phyloP scores from a whole-genome alignment of 73 alveolate species.

The Symbiodinium natans region DNA sequence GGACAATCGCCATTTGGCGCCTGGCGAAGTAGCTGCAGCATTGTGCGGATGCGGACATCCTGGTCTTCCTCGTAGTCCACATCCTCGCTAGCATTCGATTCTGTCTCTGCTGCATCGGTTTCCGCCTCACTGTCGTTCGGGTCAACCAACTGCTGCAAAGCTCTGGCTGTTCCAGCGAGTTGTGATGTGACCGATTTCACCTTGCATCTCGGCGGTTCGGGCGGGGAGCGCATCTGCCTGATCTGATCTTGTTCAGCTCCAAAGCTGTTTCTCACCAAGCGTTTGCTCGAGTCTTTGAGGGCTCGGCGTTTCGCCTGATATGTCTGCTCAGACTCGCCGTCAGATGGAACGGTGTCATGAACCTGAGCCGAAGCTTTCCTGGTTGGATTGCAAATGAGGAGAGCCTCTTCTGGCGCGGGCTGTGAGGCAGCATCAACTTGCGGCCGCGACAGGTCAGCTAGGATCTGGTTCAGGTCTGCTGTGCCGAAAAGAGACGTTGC shows the following conservation, averaged over 20 bases:
- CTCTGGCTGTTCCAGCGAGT: background rate
- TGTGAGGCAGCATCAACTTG: background rate
- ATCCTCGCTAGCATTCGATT: background rate
- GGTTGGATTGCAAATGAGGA: background rate
- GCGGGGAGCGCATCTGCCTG: conserved; percentile 3
- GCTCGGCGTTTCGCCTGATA: conserved; percentile 16
- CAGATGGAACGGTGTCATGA: conserved; percentile 3
- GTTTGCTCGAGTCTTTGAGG: conserved; percentile 1
- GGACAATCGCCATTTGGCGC: conserved; percentile 90
- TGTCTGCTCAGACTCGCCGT: conserved; percentile 6
- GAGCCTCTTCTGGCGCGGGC: background rate
- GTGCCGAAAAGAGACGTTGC: background rate
- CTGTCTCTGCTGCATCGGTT: background rate
- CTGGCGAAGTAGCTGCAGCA: conserved; percentile 9
- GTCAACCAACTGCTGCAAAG: conserved; percentile 1
- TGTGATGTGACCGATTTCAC: background rate
- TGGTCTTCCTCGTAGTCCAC: conserved; percentile 33
- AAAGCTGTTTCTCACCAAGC: conserved; percentile 1
- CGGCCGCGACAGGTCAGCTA: background rate
- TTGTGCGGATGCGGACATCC: conserved; percentile 19
- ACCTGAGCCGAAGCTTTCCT: background rate
- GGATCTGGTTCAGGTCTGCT: conserved; percentile 6
- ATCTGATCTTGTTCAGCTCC: conserved; percentile 10
- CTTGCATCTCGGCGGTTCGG: background rate
- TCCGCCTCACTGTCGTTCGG: conserved; percentile 8